These are phyloP conservation scores for Penicillium sp. DNA, from an alignment of 2,329 filamentous ascomycete species.

Conservation along the genomic window DNA sequence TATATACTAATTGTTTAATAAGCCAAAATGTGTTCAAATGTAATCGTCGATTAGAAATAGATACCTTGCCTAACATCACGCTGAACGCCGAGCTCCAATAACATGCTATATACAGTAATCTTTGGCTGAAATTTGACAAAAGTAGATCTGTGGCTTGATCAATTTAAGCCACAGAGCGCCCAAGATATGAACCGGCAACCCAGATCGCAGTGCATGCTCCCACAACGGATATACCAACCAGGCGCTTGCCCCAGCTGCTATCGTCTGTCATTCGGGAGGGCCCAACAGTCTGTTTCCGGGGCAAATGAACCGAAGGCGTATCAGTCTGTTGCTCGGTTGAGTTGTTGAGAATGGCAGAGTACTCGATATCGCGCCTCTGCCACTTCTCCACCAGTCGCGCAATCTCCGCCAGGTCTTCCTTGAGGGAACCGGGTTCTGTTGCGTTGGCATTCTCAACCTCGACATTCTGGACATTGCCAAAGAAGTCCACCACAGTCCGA, in stretches of 20 bases:
- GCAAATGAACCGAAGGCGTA: conserved; percentile 21
- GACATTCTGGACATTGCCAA: conserved; percentile 96
- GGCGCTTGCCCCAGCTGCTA: conserved; percentile 62
- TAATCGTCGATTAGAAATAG: background rate
- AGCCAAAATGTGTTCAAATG: background rate
- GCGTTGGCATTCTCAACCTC: conserved; percentile 70
- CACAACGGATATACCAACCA: conserved; percentile 37
- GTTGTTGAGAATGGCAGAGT: conserved; percentile 28
- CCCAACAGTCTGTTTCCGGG: conserved; percentile 43
- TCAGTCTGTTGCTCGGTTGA: conserved; percentile 15
- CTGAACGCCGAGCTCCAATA: conserved; percentile 12
- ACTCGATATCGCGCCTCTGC: conserved; percentile 39
- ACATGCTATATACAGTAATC: conserved; percentile 11
- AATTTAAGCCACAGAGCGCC: conserved; percentile 18
- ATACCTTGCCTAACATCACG: background rate
- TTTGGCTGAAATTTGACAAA: background rate
- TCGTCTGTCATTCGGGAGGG: conserved; percentile 64
- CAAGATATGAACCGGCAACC: conserved; percentile 37
- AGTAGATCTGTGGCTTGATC: background rate
- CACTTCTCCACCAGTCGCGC: conserved; percentile 60
- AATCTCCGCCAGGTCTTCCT: conserved; percentile 75
- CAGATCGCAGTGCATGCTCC: conserved; percentile 38
- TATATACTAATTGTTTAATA: too few species aligned
- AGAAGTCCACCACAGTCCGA: conserved; percentile 91
- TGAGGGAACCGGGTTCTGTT: conserved; percentile 54